A percentile compares a stretch with the other conserved stretches of the same genome.
phyloP scores from a whole-genome alignment of 495 filamentous ascomycete species.

The Aspergillus baeticus region DNA sequence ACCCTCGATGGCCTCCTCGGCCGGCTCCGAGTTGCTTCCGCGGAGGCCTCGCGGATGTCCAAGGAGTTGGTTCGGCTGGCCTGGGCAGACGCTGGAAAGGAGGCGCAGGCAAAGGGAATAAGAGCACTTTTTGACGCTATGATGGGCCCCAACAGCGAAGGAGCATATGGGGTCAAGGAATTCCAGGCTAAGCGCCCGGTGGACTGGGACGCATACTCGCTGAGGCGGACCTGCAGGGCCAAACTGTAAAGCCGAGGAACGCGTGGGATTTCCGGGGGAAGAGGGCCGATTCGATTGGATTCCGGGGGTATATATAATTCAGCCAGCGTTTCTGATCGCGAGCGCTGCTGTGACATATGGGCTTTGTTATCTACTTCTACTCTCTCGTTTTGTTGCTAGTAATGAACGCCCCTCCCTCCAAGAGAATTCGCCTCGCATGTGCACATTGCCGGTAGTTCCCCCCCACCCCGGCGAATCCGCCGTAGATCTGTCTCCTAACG shows the following conservation, averaged over 20 bases:
- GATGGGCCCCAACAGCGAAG: conserved; percentile 23
- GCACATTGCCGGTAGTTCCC: conserved; percentile 26
- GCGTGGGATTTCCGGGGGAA: too few relatives aligned
- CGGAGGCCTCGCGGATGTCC: conserved; percentile 25
- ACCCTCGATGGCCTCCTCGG: conserved; percentile 7
- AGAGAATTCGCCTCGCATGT: conserved; percentile 31
- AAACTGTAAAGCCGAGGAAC: not conserved
- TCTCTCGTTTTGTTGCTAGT: too few relatives aligned
- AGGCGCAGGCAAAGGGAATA: conserved; percentile 18
- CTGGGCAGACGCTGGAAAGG: conserved; percentile 18
- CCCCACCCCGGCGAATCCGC: conserved; percentile 26
- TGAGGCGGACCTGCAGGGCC: not conserved
- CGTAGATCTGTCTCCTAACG: too few relatives aligned
- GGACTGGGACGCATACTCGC: conserved; percentile 21
- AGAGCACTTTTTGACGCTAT: conserved; percentile 19
- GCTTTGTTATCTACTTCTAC: too few relatives aligned
- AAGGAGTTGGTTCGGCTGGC: conserved; percentile 24
- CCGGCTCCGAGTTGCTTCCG: conserved; percentile 1
- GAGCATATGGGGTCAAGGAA: conserved; percentile 20
- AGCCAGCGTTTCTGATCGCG: too few relatives aligned
- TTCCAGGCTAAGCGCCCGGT: conserved; percentile 21
- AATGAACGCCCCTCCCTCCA: too few relatives aligned
- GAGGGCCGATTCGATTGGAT: too few relatives aligned
- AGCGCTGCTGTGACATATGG: too few relatives aligned
- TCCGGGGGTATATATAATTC: too few relatives aligned